phyloP scores from a whole-genome alignment of 768 basidiomycete genomes.

The Tricholoma sp. region DNA sequence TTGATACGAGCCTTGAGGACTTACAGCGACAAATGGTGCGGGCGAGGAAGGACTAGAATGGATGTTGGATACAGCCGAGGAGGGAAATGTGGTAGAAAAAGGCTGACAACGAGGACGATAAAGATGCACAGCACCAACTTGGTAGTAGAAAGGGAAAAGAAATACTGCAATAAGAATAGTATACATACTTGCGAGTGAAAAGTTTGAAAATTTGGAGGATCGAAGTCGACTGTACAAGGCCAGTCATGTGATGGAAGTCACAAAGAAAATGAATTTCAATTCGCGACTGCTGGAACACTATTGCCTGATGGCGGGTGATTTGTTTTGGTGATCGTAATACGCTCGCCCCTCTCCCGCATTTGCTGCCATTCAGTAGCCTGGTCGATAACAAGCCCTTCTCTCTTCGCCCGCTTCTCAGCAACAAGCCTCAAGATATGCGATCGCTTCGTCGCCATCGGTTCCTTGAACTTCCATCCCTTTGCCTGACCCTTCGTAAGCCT shows the following conservation, averaged over 20 bases:
- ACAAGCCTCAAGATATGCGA: constrained; percentile 41
- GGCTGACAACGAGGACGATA: constrained; percentile 17
- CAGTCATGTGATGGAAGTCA: constrained; percentile 6
- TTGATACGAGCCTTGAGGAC: constrained; percentile 24
- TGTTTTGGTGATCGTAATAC: constrained; percentile 15
- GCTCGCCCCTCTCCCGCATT: constrained; percentile 28
- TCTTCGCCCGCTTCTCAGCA: constrained; percentile 35
- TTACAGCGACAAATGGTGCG: constrained; percentile 24
- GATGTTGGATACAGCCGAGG: constrained; percentile 4
- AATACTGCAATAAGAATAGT: not conserved
- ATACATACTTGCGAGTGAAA: constrained; percentile 3
- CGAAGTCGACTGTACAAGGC: not conserved
- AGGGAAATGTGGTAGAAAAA: constrained; percentile 20
- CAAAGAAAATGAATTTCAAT: constrained; percentile 1
- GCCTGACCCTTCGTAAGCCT: constrained; percentile 34
- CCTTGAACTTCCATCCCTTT: constrained; percentile 38
- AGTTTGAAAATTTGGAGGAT: too few relatives aligned
- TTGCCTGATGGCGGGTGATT: not conserved
- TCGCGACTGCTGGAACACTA: constrained; percentile 2
- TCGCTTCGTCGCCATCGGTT: constrained; percentile 37
- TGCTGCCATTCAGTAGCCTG: constrained; percentile 31
- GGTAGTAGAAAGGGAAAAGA: not conserved
- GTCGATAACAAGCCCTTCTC: constrained; percentile 33
- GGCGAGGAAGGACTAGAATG: constrained; percentile 8
- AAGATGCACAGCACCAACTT: not conserved